Evolutionary conservation across 108 stramenopile species (phyloP), one percentile per base, ranked within the genome.

Genomic region (Cyclostephanos invisitatus): DNA sequence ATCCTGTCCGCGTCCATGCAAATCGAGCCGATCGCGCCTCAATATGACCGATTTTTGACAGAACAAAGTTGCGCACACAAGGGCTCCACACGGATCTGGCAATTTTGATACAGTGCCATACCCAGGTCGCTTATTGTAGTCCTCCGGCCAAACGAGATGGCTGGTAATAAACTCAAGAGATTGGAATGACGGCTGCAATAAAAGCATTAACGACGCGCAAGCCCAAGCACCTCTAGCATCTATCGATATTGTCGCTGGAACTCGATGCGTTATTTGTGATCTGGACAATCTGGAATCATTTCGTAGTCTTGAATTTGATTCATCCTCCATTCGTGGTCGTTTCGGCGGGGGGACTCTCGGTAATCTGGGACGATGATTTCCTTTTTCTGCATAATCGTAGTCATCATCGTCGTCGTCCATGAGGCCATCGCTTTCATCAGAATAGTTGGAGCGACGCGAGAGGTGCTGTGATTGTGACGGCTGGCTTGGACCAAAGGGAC

Each of bases 81-180:
- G n/a, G 17, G 80, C 73, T 21, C 59, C 69, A 61, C 29, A 59
- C 46, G 80, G 73, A 57, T 82, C 75, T 38, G 73, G 42, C 24
- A 49, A 68, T 61, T 63, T 78, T 21, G 73, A 78, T 29, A 70
- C 68, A 4, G 61, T 40, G 47, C 40, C 38, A 59, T 74, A 78
- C 21, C 77, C 81, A 64, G 37, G 40, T 63, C 78, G 42, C 8
- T 54, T 54, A 47, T 74, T 40, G 40, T 55, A 74, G 54, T 70
- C 80, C 55, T 78, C 77, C 35, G 81, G 81, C 81, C 81, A 82
- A 29, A 82, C 77, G 18, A 82, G 61, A 78, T 78, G 77, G 36
- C 62, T 72, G 9, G 81, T 14, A 49, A 82, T 82, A 7, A 63
- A 53, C 68, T 82, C 77, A 15, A 78, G 21, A 22, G 73, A 78